Percentiles rank a stretch among this genome's conserved stretches.
Evolutionary conservation across 768 basidiomycete species (phyloP).

Genomic region (Mycena chlorophos): DNA sequence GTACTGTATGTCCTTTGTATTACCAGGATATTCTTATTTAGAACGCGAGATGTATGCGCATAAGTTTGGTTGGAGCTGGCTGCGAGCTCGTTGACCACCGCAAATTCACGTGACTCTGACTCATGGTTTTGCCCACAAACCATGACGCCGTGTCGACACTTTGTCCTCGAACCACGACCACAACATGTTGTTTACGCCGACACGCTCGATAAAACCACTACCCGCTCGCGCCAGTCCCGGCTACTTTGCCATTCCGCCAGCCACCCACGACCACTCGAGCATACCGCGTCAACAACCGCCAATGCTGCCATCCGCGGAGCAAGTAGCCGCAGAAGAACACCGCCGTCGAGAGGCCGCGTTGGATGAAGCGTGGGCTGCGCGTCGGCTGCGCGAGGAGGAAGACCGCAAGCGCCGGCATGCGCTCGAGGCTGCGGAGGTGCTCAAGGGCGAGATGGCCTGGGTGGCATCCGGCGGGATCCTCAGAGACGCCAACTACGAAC

Average conservation of each 20-base stretch:
- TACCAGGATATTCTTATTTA: background rate
- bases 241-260: conserved; percentile 21
- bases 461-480: conserved; percentile 59
- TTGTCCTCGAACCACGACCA: background rate
- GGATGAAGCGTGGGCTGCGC: conserved; percentile 20
- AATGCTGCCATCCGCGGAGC: background rate
- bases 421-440: conserved; percentile 42
- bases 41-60: too few relatives aligned
- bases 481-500: conserved; percentile 47
- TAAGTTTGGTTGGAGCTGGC: too few relatives aligned
- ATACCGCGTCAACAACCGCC: background rate
- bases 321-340: conserved; percentile 9
- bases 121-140: background rate
- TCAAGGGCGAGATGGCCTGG: conserved; percentile 58
- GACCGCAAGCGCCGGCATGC: conserved; percentile 25
- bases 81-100: too few relatives aligned
- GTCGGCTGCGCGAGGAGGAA: conserved; percentile 11
- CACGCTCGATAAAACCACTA: conserved; percentile 12
- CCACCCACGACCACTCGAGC: background rate
- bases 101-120: background rate
- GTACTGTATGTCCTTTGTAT: background rate
- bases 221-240: conserved; percentile 5
- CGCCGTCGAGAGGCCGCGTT: conserved; percentile 11
- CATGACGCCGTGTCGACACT: background rate
- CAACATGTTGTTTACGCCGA: conserved; percentile 7